A percentile compares a stretch with the other conserved stretches of the same genome.
Evolutionary conservation across 345 rosid genomes (phyloP).

Genomic region (Acer yangbiense): DNA sequence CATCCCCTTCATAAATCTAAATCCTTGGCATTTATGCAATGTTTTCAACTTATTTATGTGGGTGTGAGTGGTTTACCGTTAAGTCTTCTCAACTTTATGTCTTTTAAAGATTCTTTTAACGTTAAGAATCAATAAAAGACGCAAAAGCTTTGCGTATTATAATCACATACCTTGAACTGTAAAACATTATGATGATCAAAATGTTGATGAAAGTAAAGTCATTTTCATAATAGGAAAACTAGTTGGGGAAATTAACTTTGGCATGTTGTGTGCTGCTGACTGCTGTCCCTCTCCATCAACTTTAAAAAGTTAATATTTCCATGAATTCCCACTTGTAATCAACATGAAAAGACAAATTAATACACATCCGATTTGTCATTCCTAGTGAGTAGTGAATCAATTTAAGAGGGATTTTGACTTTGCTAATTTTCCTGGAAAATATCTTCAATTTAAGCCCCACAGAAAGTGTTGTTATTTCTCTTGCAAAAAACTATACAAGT

Average conservation of each 20-base stretch:
- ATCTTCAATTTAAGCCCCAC: neutral
- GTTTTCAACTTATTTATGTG: neutral
- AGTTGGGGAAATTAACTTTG: neutral
- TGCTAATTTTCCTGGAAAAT: neutral
- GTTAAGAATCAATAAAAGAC: too few species aligned
- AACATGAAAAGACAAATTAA: conserved; percentile 1
- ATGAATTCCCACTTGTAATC: conserved; percentile 7
- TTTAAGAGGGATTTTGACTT: neutral
- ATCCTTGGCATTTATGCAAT: neutral
- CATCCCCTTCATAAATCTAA: neutral
- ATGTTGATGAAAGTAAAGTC: neutral
- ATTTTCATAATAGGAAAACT: neutral
- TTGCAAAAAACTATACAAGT: too few species aligned
- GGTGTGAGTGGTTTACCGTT: too few species aligned
- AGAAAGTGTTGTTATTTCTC: too few species aligned
- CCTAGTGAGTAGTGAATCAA: neutral
- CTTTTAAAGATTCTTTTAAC: too few species aligned
- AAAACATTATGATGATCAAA: neutral
- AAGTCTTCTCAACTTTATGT: too few species aligned
- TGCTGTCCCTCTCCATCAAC: neutral
- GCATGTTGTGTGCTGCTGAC: neutral
- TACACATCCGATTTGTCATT: neutral
- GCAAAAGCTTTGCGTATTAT: too few species aligned
- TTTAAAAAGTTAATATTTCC: neutral
- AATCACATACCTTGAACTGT: too few species aligned